Evolutionary conservation across 2,329 filamentous ascomycete species (phyloP), one percentile per base, ranked within the genome.

Genomic region (Phaeosphaeriaceae sp.): DNA sequence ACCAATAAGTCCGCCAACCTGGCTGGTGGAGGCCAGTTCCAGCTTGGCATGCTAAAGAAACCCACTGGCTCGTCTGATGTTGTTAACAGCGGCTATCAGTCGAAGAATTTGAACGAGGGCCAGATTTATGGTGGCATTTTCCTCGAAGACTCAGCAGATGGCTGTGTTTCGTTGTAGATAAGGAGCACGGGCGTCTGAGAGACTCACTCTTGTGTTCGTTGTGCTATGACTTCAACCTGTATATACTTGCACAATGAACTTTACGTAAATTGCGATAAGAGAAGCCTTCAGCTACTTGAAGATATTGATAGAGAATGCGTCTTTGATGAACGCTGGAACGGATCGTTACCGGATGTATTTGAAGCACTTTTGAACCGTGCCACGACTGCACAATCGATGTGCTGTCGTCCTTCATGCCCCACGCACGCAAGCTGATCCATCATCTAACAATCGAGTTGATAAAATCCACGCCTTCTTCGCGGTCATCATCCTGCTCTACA

Each of bases 11-110:
- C 74, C 42, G 85, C 86, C 63, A 80, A 87, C 63, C 78, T 87
- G 54, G 79, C 80, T 42, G 86, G 86, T 5, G 81, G 83, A 54
- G 87, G 87, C 21, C 85, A 88, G 70, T 88, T 83, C 72, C 87
- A 89, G 70, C 83, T 89, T 51, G 87, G 87, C 36, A 70, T 88
- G 1, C 77, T 89, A 57, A 89, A 89, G 82, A 88, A 88, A 79
- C 82, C 84, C 6, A 80, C 83, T 48, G 79, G 83, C 7, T 71
- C 69, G 1, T 62, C 59, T n/a, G 76, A 78, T 51, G 75, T 78
- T 5, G 75, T 72, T n/a, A 77, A 79, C 49, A 66, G 61, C 22
- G 76, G 76, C 2, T 77, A 69, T 58, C 76, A 79, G 58, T 53
- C 63, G 45, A 59, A 58, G 5, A 73, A 74, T 50, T 57, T 79